Conservation (phyloP, 257 asterid genomes). For the Solanum bulbocastanum region DNA sequence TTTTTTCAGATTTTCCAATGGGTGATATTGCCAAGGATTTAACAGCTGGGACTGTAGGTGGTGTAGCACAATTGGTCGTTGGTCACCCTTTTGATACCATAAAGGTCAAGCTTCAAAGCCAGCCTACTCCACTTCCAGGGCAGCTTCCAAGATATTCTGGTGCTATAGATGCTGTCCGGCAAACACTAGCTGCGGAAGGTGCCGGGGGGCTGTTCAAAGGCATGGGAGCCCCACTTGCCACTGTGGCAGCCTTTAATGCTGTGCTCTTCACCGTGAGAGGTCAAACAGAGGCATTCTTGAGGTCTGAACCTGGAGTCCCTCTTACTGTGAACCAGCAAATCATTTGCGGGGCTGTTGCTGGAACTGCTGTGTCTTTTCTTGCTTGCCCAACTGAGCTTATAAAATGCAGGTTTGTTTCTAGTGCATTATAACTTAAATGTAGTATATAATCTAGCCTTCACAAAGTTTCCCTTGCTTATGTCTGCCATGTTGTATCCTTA, state of each 20-base stretch:
- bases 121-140: slow-evolving; percentile 79
- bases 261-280: slow-evolving; percentile 76
- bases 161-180: slow-evolving; percentile 82
- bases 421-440: neutral
- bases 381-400: slow-evolving; percentile 92
- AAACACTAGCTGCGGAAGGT: slow-evolving; percentile 90
- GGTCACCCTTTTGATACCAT: slow-evolving; percentile 99
- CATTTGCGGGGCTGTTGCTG: slow-evolving; percentile 87
- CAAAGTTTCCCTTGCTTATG: neutral
- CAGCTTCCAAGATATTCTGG: slow-evolving; percentile 68
- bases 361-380: slow-evolving; percentile 68
- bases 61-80: slow-evolving; percentile 70
- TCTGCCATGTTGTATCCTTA: neutral
- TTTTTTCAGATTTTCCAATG: neutral
- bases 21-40: slow-evolving; percentile 63
- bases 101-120: slow-evolving; percentile 96
- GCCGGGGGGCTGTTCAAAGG: slow-evolving; percentile 84
- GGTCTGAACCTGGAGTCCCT: slow-evolving; percentile 65
- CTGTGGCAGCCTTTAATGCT: slow-evolving; percentile 86
- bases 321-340: slow-evolving; percentile 69
- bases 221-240: slow-evolving; percentile 94
- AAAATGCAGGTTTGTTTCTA: slow-evolving; percentile 65
- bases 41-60: slow-evolving; percentile 72
- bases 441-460: neutral
- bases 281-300: slow-evolving; percentile 65